Base-by-base conservation (phyloP, 495 filamentous ascomycete species). In the Penicillium samsonianum region DNA sequence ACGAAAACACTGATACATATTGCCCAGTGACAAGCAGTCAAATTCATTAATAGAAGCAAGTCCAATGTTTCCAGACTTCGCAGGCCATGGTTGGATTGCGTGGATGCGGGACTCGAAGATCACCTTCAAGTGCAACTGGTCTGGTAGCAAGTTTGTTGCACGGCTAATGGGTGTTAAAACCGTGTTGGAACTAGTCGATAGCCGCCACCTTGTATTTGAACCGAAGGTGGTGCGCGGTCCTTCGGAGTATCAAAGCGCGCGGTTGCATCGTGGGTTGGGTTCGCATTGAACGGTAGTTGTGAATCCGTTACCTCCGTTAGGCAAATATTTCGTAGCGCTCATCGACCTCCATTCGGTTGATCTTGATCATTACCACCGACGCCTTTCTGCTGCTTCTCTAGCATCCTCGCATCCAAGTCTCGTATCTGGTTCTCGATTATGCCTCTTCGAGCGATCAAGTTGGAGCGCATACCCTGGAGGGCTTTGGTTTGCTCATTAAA, bases 391-490 rank as follows among this genome's bases (percentile, higher is more conserved):
- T 71, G 67, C 60, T 71, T 73, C 47, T 73, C 72, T 48, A 73
- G 66, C 46, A 79, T 69, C 48, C 72, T 75, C 14, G 67, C 65
- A 53, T 84, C 79, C 35, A 86, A 31, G 40, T 82, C 74, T 3
- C 66, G 70, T 26, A 88, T 79, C 69, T 87, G 87, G 44, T 68
- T 75, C 64, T 87, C 82, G 37, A 88, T 63, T 37, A 75, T 77
- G 12, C 69, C 65, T 65, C 76, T 82, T 64, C 82, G 83, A 6
- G 68, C 63, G 4, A 81, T 62, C 17, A 87, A 61, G 31, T 72
- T 73, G 5, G 75, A 67, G 22, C 81, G 78, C 55, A 74, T 71
- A 33, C 57, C 59, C 54, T 82, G 79, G 8, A 89, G 73, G 45
- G 76, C 69, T 22, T 70, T 67, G 17, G 86, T 80, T 59, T 74